phyloP scores from a whole-genome alignment of 306 rosid species.

The Casuarina equisetifolia region DNA sequence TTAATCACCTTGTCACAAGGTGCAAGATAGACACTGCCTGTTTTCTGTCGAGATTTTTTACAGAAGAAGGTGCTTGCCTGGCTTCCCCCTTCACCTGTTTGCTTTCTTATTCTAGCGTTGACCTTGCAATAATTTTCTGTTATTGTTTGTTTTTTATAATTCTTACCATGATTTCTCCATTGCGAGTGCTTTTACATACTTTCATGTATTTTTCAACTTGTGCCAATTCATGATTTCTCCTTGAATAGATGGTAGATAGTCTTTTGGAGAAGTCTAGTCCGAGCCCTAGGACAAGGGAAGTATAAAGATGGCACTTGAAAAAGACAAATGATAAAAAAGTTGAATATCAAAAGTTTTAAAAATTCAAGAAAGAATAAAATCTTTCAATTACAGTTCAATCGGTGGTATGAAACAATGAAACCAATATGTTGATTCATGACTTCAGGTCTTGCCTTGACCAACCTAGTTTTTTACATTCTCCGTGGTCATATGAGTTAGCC shows the following conservation, averaged over 20 bases:
- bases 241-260: not conserved
- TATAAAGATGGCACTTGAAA: not conserved
- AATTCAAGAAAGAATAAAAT: not conserved
- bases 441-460: not conserved
- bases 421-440: not conserved
- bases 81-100: conserved; percentile 21
- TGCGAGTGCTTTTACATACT: not conserved
- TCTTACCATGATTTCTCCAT: not conserved
- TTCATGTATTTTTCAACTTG: not conserved
- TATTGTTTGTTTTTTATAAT: not conserved
- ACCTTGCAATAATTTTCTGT: conserved; percentile 10
- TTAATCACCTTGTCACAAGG: conserved; percentile 54
- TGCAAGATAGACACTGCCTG: conserved; percentile 60
- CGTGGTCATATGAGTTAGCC: not conserved
- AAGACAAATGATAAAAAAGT: not conserved
- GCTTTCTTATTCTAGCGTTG: conserved; percentile 6
- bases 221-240: not conserved
- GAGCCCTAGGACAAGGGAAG: not conserved
- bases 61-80: conserved; percentile 68
- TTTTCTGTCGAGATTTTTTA: conserved; percentile 64
- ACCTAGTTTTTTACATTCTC: not conserved
- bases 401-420: not conserved
- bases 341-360: not conserved
- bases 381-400: not conserved
- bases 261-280: not conserved